phyloP scores from a whole-genome alignment of 2,329 filamentous ascomycete species.

The Colletotrichum chrysophilum region DNA sequence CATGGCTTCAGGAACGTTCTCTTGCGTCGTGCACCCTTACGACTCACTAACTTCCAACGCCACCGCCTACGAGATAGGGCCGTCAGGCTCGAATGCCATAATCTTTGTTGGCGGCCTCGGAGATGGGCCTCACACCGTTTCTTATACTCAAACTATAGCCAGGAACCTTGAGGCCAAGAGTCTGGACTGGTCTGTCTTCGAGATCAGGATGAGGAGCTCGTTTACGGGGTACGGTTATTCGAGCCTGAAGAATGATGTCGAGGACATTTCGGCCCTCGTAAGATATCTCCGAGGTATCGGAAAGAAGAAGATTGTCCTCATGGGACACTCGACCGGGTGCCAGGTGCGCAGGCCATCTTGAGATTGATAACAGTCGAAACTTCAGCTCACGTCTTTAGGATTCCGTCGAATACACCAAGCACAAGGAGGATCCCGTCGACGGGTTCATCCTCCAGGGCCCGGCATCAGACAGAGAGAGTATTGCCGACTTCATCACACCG shows the following conservation, averaged over 20 bases:
- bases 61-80: slow-evolving; percentile 54
- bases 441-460: slow-evolving; percentile 83
- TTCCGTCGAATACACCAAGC: slow-evolving; percentile 58
- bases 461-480: slow-evolving; percentile 76
- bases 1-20: slow-evolving; percentile 6
- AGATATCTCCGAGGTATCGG: slow-evolving; percentile 57
- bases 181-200: slow-evolving; percentile 59
- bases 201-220: slow-evolving; percentile 60
- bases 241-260: slow-evolving; percentile 56
- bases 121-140: slow-evolving; percentile 71
- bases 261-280: slow-evolving; percentile 58
- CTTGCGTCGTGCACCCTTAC: slow-evolving; percentile 52
- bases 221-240: slow-evolving; percentile 58
- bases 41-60: slow-evolving; percentile 42
- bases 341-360: slow-evolving; percentile 43
- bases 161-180: slow-evolving; percentile 42
- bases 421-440: slow-evolving; percentile 61
- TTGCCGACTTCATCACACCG: slow-evolving; percentile 49
- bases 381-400: slow-evolving; percentile 43
- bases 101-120: slow-evolving; percentile 74
- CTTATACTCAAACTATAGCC: slow-evolving; percentile 58
- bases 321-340: slow-evolving; percentile 65
- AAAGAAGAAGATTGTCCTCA: slow-evolving; percentile 56
- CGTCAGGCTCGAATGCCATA: slow-evolving; percentile 58
- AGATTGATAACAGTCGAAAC: neutral